Conservation (phyloP, 176 grass and related monocot genomes). For the Areca catechu region DNA sequence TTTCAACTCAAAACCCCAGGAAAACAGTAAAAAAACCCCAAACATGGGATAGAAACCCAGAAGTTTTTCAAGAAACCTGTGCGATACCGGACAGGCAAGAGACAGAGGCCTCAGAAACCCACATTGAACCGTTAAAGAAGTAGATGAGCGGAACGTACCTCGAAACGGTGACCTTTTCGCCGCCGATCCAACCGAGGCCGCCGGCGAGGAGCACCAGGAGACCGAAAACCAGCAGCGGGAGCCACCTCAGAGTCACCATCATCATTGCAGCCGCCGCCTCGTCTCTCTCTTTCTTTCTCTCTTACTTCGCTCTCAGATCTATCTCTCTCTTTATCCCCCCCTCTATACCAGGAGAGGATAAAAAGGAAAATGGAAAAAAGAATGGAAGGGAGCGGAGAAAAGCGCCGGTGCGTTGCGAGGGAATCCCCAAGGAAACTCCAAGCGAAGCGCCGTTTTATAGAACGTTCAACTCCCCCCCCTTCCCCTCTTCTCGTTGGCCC, state of each 20-base stretch:
- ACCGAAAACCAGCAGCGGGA: background rate
- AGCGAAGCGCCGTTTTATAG: conserved; percentile 11
- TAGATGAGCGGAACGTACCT: conserved; percentile 2
- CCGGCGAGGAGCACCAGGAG: conserved; percentile 14
- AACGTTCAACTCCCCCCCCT: background rate
- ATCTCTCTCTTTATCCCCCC: background rate
- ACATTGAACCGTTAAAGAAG: background rate
- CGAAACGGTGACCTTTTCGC: background rate
- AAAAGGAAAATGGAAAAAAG: background rate
- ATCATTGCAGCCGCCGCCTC: background rate
- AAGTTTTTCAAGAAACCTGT: too few species aligned
- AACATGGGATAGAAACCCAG: too few species aligned
- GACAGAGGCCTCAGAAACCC: background rate
- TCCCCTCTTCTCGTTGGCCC: background rate
- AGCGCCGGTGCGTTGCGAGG: too few species aligned
- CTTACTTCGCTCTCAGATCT: background rate
- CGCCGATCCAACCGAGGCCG: conserved; percentile 4
- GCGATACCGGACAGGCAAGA: too few species aligned
- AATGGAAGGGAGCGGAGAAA: background rate
- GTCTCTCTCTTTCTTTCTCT: background rate
- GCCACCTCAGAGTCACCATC: conserved; percentile 1
- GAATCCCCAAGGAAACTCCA: too few species aligned
- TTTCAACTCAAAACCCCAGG: too few species aligned
- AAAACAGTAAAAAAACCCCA: too few species aligned
- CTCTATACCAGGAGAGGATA: background rate